phyloP scores from a whole-genome alignment of 2,329 filamentous ascomycete genomes.

The Aureobasidium melanogenum region DNA sequence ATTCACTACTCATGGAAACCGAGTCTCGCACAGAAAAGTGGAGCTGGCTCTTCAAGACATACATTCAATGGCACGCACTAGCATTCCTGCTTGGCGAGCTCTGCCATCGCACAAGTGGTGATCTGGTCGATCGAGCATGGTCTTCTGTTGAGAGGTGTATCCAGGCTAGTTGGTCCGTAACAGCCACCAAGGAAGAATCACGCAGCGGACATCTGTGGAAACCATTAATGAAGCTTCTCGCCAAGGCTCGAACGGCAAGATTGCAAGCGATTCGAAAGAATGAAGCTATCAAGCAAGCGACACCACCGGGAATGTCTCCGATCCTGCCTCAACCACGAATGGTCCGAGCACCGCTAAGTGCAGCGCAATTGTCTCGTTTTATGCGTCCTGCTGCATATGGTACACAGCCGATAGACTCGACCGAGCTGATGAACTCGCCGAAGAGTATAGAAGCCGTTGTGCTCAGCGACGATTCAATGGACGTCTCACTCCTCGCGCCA shows the following conservation, averaged over 20 bases:
- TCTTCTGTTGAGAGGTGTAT: constrained; percentile 43
- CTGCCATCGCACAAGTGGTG: constrained; percentile 47
- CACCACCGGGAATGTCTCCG: constrained; percentile 1
- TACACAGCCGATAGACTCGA: constrained; percentile 24
- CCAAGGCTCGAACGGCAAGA: constrained; percentile 47
- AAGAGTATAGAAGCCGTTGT: constrained; percentile 15
- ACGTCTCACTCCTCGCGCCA: not conserved
- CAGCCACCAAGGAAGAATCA: constrained; percentile 18
- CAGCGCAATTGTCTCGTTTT: constrained; percentile 26
- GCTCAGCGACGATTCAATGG: constrained; percentile 14
- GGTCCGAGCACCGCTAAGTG: constrained; percentile 25
- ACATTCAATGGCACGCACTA: constrained; percentile 58
- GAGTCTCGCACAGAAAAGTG: constrained; percentile 54
- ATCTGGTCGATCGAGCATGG: constrained; percentile 53
- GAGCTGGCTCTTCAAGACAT: constrained; percentile 57
- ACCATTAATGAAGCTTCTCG: constrained; percentile 52
- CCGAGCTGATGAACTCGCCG: constrained; percentile 24
- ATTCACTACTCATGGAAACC: constrained; percentile 55
- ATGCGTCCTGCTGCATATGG: constrained; percentile 24
- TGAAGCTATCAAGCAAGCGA: constrained; percentile 1
- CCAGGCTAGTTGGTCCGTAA: constrained; percentile 32
- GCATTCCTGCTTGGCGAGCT: constrained; percentile 54
- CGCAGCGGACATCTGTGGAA: constrained; percentile 52
- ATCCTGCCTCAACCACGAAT: constrained; percentile 17
- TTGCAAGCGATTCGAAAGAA: constrained; percentile 40